Conservation (phyloP, 768 basidiomycete species). For the Serendipita vermifera region DNA sequence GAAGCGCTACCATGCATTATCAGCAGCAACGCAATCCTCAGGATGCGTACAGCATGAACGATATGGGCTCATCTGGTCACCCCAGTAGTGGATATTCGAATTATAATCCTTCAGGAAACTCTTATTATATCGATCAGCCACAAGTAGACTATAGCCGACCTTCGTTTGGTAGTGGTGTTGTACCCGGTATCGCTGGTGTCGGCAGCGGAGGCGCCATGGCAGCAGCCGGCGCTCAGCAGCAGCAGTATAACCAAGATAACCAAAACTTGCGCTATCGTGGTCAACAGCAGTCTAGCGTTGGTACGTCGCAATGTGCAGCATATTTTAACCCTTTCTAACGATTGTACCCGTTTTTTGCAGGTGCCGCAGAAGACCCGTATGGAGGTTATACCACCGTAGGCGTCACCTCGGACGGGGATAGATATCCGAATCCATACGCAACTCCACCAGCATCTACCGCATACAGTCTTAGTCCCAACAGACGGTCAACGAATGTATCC, state of each 20-base stretch:
- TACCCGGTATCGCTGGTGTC: conserved; percentile 11
- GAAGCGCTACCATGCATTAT: neutral
- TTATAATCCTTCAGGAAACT: neutral
- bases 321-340: neutral
- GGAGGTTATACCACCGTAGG: neutral
- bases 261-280: no score
- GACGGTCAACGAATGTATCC: neutral
- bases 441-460: neutral
- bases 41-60: neutral
- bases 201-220: conserved; percentile 7
- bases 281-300: neutral
- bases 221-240: neutral
- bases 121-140: neutral
- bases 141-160: conserved; percentile 1
- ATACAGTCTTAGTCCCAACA: neutral
- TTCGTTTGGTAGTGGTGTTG: neutral
- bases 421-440: conserved; percentile 2
- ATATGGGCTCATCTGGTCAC: neutral
- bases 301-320: no score
- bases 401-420: neutral
- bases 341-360: no score
- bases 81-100: neutral
- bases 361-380: conserved; percentile 3
- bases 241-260: neutral
- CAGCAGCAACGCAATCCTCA: neutral